These are phyloP conservation scores for Aspergillus fructus DNA, from an alignment of 2,329 filamentous ascomycete species.

Conservation along the genomic window DNA sequence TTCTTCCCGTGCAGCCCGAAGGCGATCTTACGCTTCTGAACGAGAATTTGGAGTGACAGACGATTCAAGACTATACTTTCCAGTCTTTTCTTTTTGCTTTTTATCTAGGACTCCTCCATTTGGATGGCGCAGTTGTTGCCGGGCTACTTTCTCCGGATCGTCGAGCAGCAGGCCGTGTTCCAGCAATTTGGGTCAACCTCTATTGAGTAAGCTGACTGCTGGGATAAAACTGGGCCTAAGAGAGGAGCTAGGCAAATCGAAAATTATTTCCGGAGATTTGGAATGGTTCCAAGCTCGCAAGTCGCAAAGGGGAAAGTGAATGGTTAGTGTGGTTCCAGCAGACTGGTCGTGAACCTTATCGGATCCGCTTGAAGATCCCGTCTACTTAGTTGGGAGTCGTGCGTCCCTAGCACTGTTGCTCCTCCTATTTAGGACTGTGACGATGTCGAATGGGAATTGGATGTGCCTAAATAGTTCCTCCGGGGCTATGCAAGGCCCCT, in stretches of 20 bases:
- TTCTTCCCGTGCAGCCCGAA: constrained; percentile 8
- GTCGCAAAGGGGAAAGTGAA: neutral
- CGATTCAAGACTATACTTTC: neutral
- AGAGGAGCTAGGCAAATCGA: neutral
- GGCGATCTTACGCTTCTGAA: neutral
- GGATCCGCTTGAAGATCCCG: constrained; percentile 1
- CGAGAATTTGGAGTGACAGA: neutral
- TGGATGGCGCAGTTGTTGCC: neutral
- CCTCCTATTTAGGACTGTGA: neutral
- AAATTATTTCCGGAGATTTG: constrained; percentile 3
- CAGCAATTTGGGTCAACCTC: constrained; percentile 5
- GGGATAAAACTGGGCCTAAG: constrained; percentile 1
- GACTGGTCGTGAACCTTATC: constrained; percentile 13
- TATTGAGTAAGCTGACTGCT: neutral
- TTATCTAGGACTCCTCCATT: neutral
- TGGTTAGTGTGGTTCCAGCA: constrained; percentile 2
- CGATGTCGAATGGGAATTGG: neutral
- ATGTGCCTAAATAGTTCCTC: neutral
- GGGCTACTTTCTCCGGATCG: neutral
- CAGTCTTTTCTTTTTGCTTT: neutral
- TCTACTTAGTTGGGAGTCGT: constrained; percentile 2
- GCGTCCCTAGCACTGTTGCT: constrained; percentile 1
- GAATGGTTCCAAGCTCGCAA: constrained; percentile 2
- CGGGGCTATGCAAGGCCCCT: neutral
- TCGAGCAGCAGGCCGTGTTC: constrained; percentile 5